Conservation (phyloP, 176 grass and related monocot genomes). For the Melocanna baccifera region DNA sequence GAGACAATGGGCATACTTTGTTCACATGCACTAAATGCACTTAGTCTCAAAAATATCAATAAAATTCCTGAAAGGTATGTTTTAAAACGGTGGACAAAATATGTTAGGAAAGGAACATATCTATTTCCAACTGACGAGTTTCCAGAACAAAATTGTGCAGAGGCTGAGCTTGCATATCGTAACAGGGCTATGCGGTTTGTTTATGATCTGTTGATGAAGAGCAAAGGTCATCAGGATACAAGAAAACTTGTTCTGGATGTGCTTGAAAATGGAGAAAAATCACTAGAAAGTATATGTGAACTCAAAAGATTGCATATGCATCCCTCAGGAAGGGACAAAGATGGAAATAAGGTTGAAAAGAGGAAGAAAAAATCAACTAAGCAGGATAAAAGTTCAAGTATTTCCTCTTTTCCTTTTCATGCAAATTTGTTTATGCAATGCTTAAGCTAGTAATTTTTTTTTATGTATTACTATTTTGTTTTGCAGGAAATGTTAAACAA, state of each 20-base stretch:
- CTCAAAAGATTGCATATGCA: conserved; percentile 61
- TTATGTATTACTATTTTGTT: conserved; percentile 1
- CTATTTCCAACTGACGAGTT: conserved; percentile 43
- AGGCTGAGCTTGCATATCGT: conserved; percentile 46
- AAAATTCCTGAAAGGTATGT: conserved; percentile 72
- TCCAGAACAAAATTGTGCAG: conserved; percentile 34
- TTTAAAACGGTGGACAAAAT: conserved; percentile 74
- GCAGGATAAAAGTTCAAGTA: conserved; percentile 66
- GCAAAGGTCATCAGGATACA: conserved; percentile 51
- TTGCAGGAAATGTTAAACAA: conserved; percentile 51
- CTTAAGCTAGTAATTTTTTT: conserved; percentile 14
- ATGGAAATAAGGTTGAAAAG: conserved; percentile 68
- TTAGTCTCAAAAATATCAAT: conserved; percentile 64
- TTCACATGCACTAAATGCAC: conserved; percentile 70
- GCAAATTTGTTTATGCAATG: conserved; percentile 13
- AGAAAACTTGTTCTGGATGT: conserved; percentile 63
- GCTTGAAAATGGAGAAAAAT: conserved; percentile 65
- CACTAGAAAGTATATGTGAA: conserved; percentile 62
- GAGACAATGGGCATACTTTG: conserved; percentile 78
- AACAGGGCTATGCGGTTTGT: conserved; percentile 67
- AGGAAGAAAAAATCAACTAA: conserved; percentile 71
- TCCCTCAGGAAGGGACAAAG: conserved; percentile 56
- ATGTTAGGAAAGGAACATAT: conserved; percentile 56
- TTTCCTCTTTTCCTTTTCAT: conserved; percentile 31
- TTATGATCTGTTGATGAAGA: conserved; percentile 67